Evolutionary conservation across 805 yeast species (phyloP).

Genomic region (Candida endomychidarum): DNA sequence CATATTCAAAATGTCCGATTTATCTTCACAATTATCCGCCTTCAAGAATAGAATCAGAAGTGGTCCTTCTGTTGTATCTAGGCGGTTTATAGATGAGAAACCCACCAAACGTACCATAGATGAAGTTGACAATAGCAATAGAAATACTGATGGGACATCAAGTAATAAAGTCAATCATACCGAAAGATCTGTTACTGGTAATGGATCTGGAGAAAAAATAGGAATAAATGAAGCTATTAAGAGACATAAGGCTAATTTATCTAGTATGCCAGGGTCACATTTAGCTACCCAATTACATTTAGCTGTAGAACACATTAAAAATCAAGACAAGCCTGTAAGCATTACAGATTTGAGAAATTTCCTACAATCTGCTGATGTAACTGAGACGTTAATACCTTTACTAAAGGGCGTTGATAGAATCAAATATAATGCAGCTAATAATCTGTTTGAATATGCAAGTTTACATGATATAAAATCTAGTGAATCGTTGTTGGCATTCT

Average conservation of each 20-base stretch:
- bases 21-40: conserved; percentile 46
- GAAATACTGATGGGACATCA: background rate
- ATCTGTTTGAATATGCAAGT: conserved; percentile 83
- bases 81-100: conserved; percentile 20
- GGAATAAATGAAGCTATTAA: conserved; percentile 33
- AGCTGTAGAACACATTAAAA: conserved; percentile 88
- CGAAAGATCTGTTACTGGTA: conserved; percentile 3
- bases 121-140: conserved; percentile 5
- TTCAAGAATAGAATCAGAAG: conserved; percentile 45
- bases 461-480: conserved; percentile 82
- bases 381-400: conserved; percentile 64
- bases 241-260: conserved; percentile 27
- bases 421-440: conserved; percentile 56
- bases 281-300: conserved; percentile 83
- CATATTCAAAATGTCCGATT: conserved; percentile 41
- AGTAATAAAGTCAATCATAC: conserved; percentile 2
- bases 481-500: conserved; percentile 69
- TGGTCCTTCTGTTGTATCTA: conserved; percentile 42
- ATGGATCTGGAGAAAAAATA: conserved; percentile 6
- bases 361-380: conserved; percentile 60
- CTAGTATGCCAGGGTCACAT: conserved; percentile 51
- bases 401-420: conserved; percentile 77
- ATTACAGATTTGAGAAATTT: conserved; percentile 66
- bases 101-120: conserved; percentile 9
- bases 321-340: conserved; percentile 66